These are phyloP conservation scores for Acorus calamus DNA, from an alignment of 106 monocot species.

Conservation along the genomic window DNA sequence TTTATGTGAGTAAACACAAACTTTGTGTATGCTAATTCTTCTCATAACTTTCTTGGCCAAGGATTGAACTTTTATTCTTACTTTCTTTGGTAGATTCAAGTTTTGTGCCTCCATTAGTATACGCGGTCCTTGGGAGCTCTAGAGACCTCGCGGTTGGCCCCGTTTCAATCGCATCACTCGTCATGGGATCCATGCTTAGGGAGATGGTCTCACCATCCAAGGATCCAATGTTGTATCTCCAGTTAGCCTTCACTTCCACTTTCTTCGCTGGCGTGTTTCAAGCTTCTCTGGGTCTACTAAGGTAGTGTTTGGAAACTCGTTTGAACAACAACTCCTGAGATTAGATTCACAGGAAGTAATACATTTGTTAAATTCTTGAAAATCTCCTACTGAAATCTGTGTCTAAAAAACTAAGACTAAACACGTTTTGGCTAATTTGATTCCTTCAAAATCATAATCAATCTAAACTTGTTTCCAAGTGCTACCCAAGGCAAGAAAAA, in stretches of 20 bases:
- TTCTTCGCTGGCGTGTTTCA: conserved; percentile 91
- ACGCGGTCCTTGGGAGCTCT: conserved; percentile 80
- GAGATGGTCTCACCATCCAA: conserved; percentile 57
- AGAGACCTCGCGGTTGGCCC: conserved; percentile 81
- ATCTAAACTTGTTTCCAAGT: no score
- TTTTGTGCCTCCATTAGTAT: conserved; percentile 87
- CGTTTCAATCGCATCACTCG: conserved; percentile 72
- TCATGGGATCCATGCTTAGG: conserved; percentile 79
- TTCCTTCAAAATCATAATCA: no score
- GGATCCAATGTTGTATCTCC: conserved; percentile 46
- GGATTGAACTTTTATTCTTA: no score
- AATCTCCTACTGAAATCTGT: no score
- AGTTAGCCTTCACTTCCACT: conserved; percentile 83
- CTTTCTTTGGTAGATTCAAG: conserved; percentile 53
- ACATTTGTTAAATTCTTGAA: no score
- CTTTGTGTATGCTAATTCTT: no score
- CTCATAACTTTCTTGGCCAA: no score
- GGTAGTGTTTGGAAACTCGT: conserved; percentile 15
- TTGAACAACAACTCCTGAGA: no score
- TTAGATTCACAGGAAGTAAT: no score
- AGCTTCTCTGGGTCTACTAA: conserved; percentile 59
- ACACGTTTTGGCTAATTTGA: no score
- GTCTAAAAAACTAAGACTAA: no score
- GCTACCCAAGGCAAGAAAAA: no score
- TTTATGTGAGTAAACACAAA: conserved; percentile 47